phyloP scores from a whole-genome alignment of 495 filamentous ascomycete species.

The Jackrogersella multiformis region DNA sequence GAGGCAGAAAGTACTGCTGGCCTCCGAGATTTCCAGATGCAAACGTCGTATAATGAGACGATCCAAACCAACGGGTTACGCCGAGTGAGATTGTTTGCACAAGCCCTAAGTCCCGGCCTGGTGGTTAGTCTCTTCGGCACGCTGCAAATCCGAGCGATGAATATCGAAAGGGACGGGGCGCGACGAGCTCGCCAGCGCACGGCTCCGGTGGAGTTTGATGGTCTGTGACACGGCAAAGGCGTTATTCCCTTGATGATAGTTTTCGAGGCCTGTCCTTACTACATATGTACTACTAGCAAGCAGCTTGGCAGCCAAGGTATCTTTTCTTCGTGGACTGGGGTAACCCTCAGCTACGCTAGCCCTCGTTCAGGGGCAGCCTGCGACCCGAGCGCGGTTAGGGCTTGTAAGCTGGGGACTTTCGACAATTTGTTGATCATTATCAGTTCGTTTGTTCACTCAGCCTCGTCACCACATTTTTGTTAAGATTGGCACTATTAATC shows the following conservation, averaged over 20 bases:
- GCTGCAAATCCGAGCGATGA: constrained; percentile 14
- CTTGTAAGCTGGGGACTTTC: constrained; percentile 30
- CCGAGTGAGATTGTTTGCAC: constrained; percentile 24
- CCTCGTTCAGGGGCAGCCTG: constrained; percentile 11
- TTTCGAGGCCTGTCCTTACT: constrained; percentile 31
- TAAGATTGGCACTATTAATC: constrained; percentile 18
- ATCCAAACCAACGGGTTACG: constrained; percentile 8
- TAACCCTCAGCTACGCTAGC: constrained; percentile 18
- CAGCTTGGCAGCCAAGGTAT: too few relatives aligned
- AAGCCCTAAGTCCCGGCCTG: background rate
- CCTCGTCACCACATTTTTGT: constrained; percentile 13
- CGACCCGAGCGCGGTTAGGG: constrained; percentile 25
- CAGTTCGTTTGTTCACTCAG: constrained; percentile 20
- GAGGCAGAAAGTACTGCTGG: constrained; percentile 2
- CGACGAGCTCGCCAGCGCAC: constrained; percentile 24
- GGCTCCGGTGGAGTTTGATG: constrained; percentile 29
- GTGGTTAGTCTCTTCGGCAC: constrained; percentile 24
- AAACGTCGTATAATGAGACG: constrained; percentile 29
- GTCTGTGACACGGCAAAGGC: constrained; percentile 27
- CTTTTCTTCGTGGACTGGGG: background rate
- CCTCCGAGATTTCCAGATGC: constrained; percentile 25
- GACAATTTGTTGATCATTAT: constrained; percentile 33
- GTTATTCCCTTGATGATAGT: constrained; percentile 18
- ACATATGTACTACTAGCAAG: too few relatives aligned
- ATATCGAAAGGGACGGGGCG: constrained; percentile 35